Percentiles rank a stretch among this genome's conserved stretches.
Evolutionary conservation across 2,329 filamentous ascomycete species (phyloP).

Genomic region (Stachybotrys elegans): DNA sequence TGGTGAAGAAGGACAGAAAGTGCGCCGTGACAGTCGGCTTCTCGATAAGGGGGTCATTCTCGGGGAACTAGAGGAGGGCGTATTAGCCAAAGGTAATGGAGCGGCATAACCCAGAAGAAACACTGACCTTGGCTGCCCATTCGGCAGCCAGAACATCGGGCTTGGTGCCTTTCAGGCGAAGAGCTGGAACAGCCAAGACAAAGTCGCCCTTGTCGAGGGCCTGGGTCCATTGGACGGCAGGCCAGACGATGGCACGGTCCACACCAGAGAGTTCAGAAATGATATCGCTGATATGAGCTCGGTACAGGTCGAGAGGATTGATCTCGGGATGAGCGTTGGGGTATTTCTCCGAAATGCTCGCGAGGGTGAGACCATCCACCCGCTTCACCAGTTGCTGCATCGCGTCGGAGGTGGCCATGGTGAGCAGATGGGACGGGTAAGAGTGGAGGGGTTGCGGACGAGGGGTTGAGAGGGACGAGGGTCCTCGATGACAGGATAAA

Average conservation of each 20-base stretch:
- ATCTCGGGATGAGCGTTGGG: slow-evolving; percentile 59
- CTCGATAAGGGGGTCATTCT: slow-evolving; percentile 67
- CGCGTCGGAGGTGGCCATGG: neutral
- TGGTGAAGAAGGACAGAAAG: slow-evolving; percentile 78
- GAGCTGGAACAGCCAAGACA: slow-evolving; percentile 71
- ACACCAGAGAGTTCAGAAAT: slow-evolving; percentile 66
- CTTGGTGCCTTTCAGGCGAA: slow-evolving; percentile 69
- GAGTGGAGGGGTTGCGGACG: slow-evolving; percentile 1
- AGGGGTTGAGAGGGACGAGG: neutral
- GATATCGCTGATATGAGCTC: slow-evolving; percentile 67
- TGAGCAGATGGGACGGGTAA: neutral
- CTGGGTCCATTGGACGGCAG: slow-evolving; percentile 71
- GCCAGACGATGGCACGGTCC: slow-evolving; percentile 66
- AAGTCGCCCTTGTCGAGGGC: slow-evolving; percentile 80
- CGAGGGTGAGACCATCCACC: neutral
- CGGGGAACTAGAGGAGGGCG: slow-evolving; percentile 54
- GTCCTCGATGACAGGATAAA: too few species aligned
- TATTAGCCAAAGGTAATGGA: slow-evolving; percentile 10
- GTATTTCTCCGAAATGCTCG: slow-evolving; percentile 23
- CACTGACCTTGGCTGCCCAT: slow-evolving; percentile 53
- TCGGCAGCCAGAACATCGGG: slow-evolving; percentile 56
- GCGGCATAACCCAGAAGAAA: too few species aligned
- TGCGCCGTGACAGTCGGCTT: slow-evolving; percentile 62
- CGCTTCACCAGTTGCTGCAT: slow-evolving; percentile 1
- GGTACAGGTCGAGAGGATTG: slow-evolving; percentile 77